Conservation (phyloP, 2,329 filamentous ascomycete species). For the Xylaria sp. region DNA sequence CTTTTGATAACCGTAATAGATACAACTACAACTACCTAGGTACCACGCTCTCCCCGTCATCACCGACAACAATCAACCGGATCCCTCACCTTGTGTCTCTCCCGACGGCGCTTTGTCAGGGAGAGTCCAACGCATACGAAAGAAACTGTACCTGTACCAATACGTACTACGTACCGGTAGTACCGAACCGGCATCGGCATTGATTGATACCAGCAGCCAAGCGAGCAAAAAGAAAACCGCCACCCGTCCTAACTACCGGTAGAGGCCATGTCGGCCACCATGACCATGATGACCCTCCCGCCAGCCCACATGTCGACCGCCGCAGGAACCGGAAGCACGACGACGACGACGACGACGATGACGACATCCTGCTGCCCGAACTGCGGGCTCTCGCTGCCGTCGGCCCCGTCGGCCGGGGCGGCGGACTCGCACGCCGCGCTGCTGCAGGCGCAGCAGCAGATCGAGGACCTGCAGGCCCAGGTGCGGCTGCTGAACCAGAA, state of each 20-base stretch:
- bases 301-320: conserved; percentile 12
- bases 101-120: no score
- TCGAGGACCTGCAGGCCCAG: conserved; percentile 71
- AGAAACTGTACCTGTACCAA: no score
- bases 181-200: no score
- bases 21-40: background rate
- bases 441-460: conserved; percentile 59
- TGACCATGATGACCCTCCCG: conserved; percentile 35
- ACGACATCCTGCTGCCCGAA: conserved; percentile 49
- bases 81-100: no score
- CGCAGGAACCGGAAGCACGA: conserved; percentile 20
- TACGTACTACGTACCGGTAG: no score
- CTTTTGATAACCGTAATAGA: background rate
- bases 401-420: conserved; percentile 31
- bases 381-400: conserved; percentile 50
- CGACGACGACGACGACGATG: conserved; percentile 25
- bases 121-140: no score
- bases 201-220: background rate
- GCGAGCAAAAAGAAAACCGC: background rate
- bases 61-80: background rate
- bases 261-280: conserved; percentile 25
- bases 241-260: background rate
- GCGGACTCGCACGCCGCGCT: conserved; percentile 47
- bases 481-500: conserved; percentile 72
- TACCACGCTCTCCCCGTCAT: background rate